Evolutionary conservation across 805 yeast genomes (phyloP).

Genomic region (Cephaloascus fragrans): DNA sequence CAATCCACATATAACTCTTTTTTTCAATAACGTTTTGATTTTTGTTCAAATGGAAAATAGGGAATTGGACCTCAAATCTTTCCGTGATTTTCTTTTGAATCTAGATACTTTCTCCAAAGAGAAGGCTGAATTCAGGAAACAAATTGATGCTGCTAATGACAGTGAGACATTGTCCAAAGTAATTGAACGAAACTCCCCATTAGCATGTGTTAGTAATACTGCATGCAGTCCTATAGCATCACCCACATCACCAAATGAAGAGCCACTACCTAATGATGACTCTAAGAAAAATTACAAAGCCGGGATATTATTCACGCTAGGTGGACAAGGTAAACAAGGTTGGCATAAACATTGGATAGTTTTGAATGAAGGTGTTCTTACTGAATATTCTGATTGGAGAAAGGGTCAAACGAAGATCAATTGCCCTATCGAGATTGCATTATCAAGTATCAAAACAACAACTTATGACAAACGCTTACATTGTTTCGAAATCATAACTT

Average conservation of each 20-base stretch:
- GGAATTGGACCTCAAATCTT: constrained; percentile 17
- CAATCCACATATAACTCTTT: not conserved
- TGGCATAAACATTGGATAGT: constrained; percentile 93
- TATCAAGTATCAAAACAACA: constrained; percentile 49
- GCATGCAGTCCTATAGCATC: too few relatives aligned
- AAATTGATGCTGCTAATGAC: not conserved
- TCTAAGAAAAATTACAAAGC: constrained; percentile 9
- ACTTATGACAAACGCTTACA: constrained; percentile 35
- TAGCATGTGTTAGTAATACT: constrained; percentile 2
- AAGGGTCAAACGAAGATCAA: constrained; percentile 51
- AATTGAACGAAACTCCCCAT: constrained; percentile 7
- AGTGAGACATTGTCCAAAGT: not conserved
- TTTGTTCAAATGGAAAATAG: constrained; percentile 5
- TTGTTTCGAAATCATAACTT: constrained; percentile 73
- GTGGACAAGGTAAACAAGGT: constrained; percentile 52
- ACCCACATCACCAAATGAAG: too few relatives aligned
- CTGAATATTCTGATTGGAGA: constrained; percentile 77
- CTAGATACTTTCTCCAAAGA: not conserved
- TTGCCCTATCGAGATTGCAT: constrained; percentile 60
- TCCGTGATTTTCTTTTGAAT: constrained; percentile 22
- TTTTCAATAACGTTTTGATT: constrained; percentile 4
- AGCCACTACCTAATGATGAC: constrained; percentile 8
- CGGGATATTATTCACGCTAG: constrained; percentile 48
- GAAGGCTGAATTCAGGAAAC: not conserved
- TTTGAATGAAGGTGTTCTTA: constrained; percentile 53